These are phyloP conservation scores for Beauveria asiatica DNA, from an alignment of 2,329 filamentous ascomycete genomes.

Conservation along the genomic window DNA sequence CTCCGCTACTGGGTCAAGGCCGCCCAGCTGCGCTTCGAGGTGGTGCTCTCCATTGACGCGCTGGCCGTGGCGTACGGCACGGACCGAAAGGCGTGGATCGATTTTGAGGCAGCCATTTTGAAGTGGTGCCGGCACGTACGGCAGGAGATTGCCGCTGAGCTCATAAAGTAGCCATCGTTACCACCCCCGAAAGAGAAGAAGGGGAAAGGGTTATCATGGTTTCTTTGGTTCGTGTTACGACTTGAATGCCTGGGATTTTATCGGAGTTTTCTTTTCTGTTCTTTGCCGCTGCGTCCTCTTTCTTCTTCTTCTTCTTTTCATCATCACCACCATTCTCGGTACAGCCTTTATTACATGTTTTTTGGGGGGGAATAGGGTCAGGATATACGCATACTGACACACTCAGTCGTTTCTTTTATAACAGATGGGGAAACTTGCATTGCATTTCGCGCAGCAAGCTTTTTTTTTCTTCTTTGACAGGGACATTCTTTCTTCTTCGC, in stretches of 20 bases:
- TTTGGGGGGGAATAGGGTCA: neutral
- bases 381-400: neutral
- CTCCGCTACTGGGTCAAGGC: slow-evolving; percentile 94
- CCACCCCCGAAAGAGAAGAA: neutral
- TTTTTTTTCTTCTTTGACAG: neutral
- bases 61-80: slow-evolving; percentile 76
- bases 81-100: slow-evolving; percentile 60
- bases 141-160: slow-evolving; percentile 71
- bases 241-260: neutral
- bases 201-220: neutral
- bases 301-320: no score
- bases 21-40: slow-evolving; percentile 87
- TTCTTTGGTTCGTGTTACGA: neutral
- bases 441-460: neutral
- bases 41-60: slow-evolving; percentile 73
- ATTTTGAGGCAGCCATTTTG: slow-evolving; percentile 75
- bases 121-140: slow-evolving; percentile 77
- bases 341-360: neutral
- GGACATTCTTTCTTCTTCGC: neutral
- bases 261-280: neutral
- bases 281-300: neutral
- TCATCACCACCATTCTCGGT: neutral
- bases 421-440: neutral
- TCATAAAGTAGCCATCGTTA: slow-evolving; percentile 20
- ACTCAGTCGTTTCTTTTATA: neutral